Evolutionary conservation across 1,284 basidiomycete species (phyloP), one percentile per base, ranked within the genome.

Genomic region (Ceratobasidium sp.): DNA sequence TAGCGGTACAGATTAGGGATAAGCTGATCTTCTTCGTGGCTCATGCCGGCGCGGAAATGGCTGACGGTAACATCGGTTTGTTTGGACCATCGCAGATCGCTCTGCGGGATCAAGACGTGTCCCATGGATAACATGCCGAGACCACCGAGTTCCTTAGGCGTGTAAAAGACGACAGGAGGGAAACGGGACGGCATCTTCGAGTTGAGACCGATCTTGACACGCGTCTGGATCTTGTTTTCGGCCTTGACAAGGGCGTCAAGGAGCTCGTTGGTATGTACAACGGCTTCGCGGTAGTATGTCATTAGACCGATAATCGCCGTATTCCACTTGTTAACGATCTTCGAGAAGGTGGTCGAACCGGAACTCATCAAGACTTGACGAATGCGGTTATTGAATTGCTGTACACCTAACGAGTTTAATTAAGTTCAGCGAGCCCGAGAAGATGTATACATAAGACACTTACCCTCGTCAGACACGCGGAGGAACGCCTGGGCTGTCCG

Each of bases 281-380:
- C 96, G n/a, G 97, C 97, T 84, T 99, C 97, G 80, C 97, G 95
- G 86, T 99, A 99, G 87, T 99, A 99, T 0, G 97, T 98, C 96
- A 98, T 96, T 46, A 97, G 86, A 79, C 96, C 96, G 81, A 97
- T 97, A 74, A 97, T 90, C 12, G 95, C 95, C 1, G 96, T 97
- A 85, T 98, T 99, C 96, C 96, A 98, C 87, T 99, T 99, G 89
- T 99, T 99, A 83, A 99, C 94, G 82, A 99, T 98, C 90, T 99
- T 99, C 79, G 95, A 96, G 90, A 99, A 99, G 0, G 98, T 99
- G 0, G 97, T 97, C 0, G 96, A 97, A 79, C 98, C 98, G 1
- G 98, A 99, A 82, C 96, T 96, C 98, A 99, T 99, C 80, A 99
- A 87, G 23, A 99, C 94, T 85, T 99, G 97, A 76, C 97, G 91